Evolutionary conservation across 768 basidiomycete genomes (phyloP).

Genomic region (Agrocybe praecox): DNA sequence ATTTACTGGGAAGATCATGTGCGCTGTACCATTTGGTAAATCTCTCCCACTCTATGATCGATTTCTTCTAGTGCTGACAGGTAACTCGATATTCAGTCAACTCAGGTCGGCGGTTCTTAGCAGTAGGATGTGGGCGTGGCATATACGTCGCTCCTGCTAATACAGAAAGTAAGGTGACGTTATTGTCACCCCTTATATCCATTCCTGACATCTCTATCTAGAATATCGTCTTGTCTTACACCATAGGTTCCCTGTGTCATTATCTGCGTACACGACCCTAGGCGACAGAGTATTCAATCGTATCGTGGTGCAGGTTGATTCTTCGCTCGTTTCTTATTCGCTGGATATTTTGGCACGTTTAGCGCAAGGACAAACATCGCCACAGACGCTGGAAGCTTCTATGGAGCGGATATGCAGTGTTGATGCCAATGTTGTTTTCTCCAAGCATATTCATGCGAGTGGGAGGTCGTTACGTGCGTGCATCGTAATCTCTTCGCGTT

Average conservation of each 20-base stretch:
- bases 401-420: slow-evolving; percentile 60
- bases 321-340: slow-evolving; percentile 63
- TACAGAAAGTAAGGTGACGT: slow-evolving; percentile 47
- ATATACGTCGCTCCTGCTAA: slow-evolving; percentile 65
- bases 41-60: neutral
- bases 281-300: slow-evolving; percentile 55
- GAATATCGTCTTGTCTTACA: slow-evolving; percentile 63
- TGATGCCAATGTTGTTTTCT: slow-evolving; percentile 62
- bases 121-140: slow-evolving; percentile 67
- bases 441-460: slow-evolving; percentile 54
- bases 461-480: slow-evolving; percentile 59
- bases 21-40: slow-evolving; percentile 66
- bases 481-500: neutral
- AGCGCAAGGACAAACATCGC: slow-evolving; percentile 48
- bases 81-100: slow-evolving; percentile 35
- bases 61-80: neutral
- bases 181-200: neutral
- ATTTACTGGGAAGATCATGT: slow-evolving; percentile 59
- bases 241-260: slow-evolving; percentile 47
- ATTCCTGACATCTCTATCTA: slow-evolving; percentile 22
- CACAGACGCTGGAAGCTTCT: slow-evolving; percentile 53
- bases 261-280: slow-evolving; percentile 55
- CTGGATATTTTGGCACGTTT: slow-evolving; percentile 70
- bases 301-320: slow-evolving; percentile 66
- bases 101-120: slow-evolving; percentile 58